Evolutionary conservation across 75 land plant genomes (phyloP), one percentile per base, ranked within the genome.

Genomic region (Chamaecyparis obtusa): DNA sequence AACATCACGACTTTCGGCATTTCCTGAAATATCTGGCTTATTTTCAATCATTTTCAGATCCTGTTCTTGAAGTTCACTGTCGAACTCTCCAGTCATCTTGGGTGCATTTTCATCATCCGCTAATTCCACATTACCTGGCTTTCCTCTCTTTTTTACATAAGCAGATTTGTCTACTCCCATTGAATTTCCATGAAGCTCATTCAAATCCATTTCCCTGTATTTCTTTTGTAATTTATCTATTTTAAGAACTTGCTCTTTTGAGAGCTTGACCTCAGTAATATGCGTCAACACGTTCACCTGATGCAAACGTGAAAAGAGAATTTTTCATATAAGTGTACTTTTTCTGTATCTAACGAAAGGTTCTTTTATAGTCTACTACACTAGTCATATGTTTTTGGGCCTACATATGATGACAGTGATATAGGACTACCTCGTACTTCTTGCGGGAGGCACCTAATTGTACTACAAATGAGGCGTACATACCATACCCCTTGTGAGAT

Each of bases 231-330:
- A 57, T 30, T 86, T 87, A 36, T 80, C 83, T 35, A 93, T 87
- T 32, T 44, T 69, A 33, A 84, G 44, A 16, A 37, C 44, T 83
- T 93, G 90, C 51, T 33, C 37, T 13, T 51, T 9, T 14, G 74
- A 55, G 80, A 88, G 69, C 44, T 88, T 93, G 67, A 93, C 89
- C 48, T 91, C 90, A 75, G 90, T 57, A 37, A 91, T 87, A 84
- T 95, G 96, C 27, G 92, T 90, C 79, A 95, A 85, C 16, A 95
- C 94, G 87, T 94, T 95, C 11, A 95, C 96, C 96, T 95, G 88
- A 69, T 44, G 55, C 14, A 44, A 81, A 81, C 30, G 48, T 44
- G 46, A 46, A 81, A 3, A 27, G 32, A 24, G 13, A 46, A 81
- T 1, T 81, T 46, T 10, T 44, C 16, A 2, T 9, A 27, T 21